These are phyloP conservation scores for Termitomyces sp. DNA, from an alignment of 768 basidiomycete species.

Conservation along the genomic window DNA sequence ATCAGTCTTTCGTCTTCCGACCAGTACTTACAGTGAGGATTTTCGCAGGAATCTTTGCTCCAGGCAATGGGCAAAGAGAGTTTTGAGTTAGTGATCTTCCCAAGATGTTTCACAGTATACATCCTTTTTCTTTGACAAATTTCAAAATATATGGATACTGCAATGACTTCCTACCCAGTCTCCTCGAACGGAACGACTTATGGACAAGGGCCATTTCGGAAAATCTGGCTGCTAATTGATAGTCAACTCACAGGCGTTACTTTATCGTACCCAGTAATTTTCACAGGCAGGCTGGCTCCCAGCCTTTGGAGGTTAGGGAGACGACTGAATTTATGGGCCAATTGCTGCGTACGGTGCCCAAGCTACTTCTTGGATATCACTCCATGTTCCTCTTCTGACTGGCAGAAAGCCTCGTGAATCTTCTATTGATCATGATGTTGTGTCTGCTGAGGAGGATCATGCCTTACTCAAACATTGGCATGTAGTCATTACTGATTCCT, in stretches of 20 bases:
- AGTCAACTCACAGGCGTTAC: conserved; percentile 40
- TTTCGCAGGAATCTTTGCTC: conserved; percentile 69
- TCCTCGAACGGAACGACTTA: conserved; percentile 42
- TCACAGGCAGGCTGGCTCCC: conserved; percentile 72
- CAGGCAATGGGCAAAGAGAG: conserved; percentile 52
- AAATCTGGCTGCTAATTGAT: conserved; percentile 42
- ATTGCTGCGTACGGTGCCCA: conserved; percentile 77
- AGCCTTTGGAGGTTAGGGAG: conserved; percentile 54
- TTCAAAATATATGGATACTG: conserved; percentile 58
- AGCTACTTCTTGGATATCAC: conserved; percentile 76
- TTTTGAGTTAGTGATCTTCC: conserved; percentile 58
- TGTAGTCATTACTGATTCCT: conserved; percentile 63
- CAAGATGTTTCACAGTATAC: not conserved
- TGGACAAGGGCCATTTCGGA: conserved; percentile 45
- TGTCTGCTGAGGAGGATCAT: conserved; percentile 60
- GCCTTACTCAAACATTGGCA: conserved; percentile 74
- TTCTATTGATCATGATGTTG: conserved; percentile 68
- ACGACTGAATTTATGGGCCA: conserved; percentile 33
- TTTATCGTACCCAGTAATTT: conserved; percentile 56
- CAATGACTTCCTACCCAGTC: conserved; percentile 48
- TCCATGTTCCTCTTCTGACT: conserved; percentile 58
- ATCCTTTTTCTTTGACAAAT: not conserved
- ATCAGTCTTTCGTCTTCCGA: conserved; percentile 69
- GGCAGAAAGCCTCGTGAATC: conserved; percentile 68
- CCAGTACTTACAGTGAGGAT: conserved; percentile 61